Evolutionary conservation across 2,329 filamentous ascomycete genomes (phyloP).

Genomic region (Paraconiothyrium sp.): DNA sequence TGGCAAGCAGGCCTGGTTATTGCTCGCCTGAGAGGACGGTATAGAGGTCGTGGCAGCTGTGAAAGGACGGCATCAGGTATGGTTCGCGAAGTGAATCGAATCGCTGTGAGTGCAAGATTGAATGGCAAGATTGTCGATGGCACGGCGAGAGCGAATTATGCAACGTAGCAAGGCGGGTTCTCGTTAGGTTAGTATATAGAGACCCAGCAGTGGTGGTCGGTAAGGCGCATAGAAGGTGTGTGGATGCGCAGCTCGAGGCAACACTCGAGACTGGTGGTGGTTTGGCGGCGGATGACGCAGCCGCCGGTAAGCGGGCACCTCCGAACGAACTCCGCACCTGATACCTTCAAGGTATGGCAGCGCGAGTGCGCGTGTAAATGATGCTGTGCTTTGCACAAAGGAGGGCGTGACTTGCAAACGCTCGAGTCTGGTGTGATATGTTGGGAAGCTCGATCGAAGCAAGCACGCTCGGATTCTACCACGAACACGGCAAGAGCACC

Average conservation of each 20-base stretch:
- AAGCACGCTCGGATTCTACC: too few relatives aligned
- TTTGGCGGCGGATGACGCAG: conserved; percentile 7
- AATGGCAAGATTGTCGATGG: background rate
- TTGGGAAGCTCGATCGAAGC: too few relatives aligned
- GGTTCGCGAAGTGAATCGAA: conserved; percentile 14
- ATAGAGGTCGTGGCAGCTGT: conserved; percentile 17
- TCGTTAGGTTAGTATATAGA: too few relatives aligned
- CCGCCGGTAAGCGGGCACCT: conserved; percentile 3
- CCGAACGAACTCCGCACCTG: conserved; percentile 1
- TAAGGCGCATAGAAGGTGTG: background rate
- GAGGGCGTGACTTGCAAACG: background rate
- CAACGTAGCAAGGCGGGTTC: background rate
- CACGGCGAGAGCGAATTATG: background rate
- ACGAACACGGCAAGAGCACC: too few relatives aligned
- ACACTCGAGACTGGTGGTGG: background rate
- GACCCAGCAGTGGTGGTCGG: background rate
- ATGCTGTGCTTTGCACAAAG: too few relatives aligned
- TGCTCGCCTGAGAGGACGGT: conserved; percentile 11
- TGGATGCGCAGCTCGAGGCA: conserved; percentile 7
- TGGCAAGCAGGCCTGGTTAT: conserved; percentile 5
- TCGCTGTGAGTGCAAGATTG: background rate
- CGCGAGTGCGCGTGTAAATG: background rate
- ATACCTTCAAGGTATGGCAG: background rate
- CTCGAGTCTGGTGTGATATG: too few relatives aligned
- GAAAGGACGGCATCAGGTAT: conserved; percentile 34